Base-by-base conservation (phyloP, 177 flowering plant genomes). In the Tripterygium wilfordii region DNA sequence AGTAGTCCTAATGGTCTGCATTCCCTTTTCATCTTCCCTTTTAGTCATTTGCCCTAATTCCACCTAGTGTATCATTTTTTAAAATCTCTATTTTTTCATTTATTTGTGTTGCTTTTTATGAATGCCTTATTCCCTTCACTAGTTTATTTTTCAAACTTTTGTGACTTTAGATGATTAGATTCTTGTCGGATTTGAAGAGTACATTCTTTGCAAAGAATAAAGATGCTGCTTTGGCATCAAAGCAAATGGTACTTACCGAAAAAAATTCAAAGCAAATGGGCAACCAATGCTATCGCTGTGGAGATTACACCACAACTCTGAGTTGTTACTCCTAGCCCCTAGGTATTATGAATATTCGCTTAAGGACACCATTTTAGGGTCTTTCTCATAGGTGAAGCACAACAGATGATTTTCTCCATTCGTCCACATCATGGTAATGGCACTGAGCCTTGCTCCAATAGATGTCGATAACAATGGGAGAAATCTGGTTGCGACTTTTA, bases 371-470 rank as follows among this genome's bases (percentile, higher is more conserved):
- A n/a, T 38, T 31, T 54, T 29, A 33, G 5, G 21, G 38, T n/a
- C 42, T 26, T 9, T 12, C 19, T n/a, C 24, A 30, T 53, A 16
- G 17, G 44, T 10, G 10, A 27, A 43, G 33, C n/a, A 25, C 13
- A 13, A 24, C 17, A 21, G 3, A 28, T 5, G 9, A 3, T 42
- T 8, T 4, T 42, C 5, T 42, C 40, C 13, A 12, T 3, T 4
- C 5, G 9, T 32, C 5, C 15, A 20, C 15, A n/a, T n/a, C n/a
- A n/a, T n/a, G n/a, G n/a, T 8, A 49, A 40, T 65, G 96, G 97
- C 94, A 20, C 54, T 90, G 45, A 74, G 83, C 51, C 45, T 60
- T 63, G 86, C 91, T 42, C 97, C 94, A 2, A 42, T 60, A 20
- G 72, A 72, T 52, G 80, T 58, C 14, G 53, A 47, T 31, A 86